Base-by-base conservation (phyloP, 2,329 filamentous ascomycete genomes). In the Trichoderma gracile region DNA sequence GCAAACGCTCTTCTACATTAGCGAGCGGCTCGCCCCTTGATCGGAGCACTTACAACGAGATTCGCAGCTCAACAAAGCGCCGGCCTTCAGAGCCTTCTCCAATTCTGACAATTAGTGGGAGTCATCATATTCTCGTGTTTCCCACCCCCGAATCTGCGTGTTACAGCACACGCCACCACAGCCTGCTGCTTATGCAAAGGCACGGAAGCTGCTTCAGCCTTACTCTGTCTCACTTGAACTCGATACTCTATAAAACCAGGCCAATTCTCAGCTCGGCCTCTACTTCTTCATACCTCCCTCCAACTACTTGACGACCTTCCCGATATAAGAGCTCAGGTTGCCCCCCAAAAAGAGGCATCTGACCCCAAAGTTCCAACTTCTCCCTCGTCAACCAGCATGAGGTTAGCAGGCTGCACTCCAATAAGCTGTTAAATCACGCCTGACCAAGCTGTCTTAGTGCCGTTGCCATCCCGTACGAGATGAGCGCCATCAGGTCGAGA, bases 401-500 rank as follows among this genome's bases (percentile, higher is more conserved):
- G 64, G 64, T 66, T 55, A 23, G 45, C 54, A 19, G 19, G 8
- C 27, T 25, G 30, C 43, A 27, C 3, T 23, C 4, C 14, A n/a
- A 19, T 25, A 9, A 3, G 33, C 19, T 8, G 45, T 50, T n/a
- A 45, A 52, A 30, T 17, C 23, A 46, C 52, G 53, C 40, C 64
- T 66, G 5, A 66, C 25, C 38, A 42, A 21, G 43, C 63, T 23
- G 33, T 61, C 61, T 68, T 67, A 81, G 79, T 71, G 78, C 82
- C 72, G 79, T 83, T 68, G 81, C 82, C 68, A 75, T 82, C 59
- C 78, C 82, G 64, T 84, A 81, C 73, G 82, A 85, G 69, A 77
- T 80, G 27, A 75, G 78, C 68, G 82, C 84, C 71, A 77, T 76
- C 67, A 83, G 85, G 81, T 77, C 78, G 59, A 78, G 82, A 71